Conservation (phyloP, 148 eudicot species). For the Oxyria digyna region DNA sequence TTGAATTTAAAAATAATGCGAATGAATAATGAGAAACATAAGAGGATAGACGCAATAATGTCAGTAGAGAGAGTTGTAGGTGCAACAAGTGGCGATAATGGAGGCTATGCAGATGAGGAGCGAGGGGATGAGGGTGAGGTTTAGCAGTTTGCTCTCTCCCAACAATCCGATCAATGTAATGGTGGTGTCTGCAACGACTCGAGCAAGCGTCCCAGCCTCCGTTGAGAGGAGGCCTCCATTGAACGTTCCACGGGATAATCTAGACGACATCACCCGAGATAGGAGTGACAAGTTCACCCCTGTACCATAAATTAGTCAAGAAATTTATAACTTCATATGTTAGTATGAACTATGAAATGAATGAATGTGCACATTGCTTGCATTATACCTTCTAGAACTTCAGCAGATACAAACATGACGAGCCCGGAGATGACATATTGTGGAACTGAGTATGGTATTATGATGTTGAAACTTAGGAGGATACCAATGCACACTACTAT, state of each 20-base stretch:
- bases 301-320: too few species aligned
- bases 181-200: slow-evolving; percentile 23
- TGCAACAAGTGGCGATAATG: slow-evolving; percentile 18
- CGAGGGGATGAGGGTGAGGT: slow-evolving; percentile 15
- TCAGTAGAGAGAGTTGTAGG: slow-evolving; percentile 22
- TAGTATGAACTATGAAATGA: too few species aligned
- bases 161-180: slow-evolving; percentile 16
- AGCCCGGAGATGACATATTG: slow-evolving; percentile 39
- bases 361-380: too few species aligned
- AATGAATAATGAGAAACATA: neutral
- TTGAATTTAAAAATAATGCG: neutral
- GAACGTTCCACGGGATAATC: slow-evolving; percentile 20
- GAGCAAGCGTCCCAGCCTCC: slow-evolving; percentile 19
- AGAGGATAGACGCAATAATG: neutral
- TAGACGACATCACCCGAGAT: slow-evolving; percentile 23
- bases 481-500: slow-evolving; percentile 33
- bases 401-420: slow-evolving; percentile 18
- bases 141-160: slow-evolving; percentile 16
- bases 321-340: too few species aligned
- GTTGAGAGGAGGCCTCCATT: slow-evolving; percentile 22
- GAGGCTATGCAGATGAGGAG: slow-evolving; percentile 17
- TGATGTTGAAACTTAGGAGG: slow-evolving; percentile 22
- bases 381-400: slow-evolving; percentile 21
- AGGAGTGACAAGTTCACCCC: slow-evolving; percentile 23
- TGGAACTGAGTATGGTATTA: slow-evolving; percentile 22